Percentiles rank a stretch among this genome's conserved stretches.
Evolutionary conservation across 2,329 filamentous ascomycete species (phyloP).

Genomic region (Aspergillus piperis): DNA sequence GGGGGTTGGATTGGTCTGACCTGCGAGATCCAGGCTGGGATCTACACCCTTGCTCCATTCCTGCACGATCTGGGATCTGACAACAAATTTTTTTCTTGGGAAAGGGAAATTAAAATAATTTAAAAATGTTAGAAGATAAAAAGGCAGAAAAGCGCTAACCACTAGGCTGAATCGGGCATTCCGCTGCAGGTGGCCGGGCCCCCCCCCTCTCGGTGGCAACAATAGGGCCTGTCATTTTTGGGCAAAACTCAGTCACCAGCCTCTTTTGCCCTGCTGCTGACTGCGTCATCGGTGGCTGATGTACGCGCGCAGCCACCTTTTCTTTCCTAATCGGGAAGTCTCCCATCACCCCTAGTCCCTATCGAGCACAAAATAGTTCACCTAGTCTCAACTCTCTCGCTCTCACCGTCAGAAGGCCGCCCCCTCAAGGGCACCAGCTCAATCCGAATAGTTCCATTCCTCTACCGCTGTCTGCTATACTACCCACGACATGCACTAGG

Average conservation of each 20-base stretch:
- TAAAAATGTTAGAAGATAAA: neutral
- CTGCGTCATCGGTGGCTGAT: slow-evolving; percentile 10
- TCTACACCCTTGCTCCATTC: slow-evolving; percentile 9
- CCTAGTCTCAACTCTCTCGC: too few relatives aligned
- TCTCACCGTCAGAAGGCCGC: too few relatives aligned
- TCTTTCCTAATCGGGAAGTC: neutral
- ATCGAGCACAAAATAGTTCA: too few relatives aligned
- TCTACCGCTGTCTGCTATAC: too few relatives aligned
- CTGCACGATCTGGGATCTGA: slow-evolving; percentile 13
- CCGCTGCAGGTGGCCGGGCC: neutral
- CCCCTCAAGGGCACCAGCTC: too few relatives aligned
- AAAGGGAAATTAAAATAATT: neutral
- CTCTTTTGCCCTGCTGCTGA: neutral
- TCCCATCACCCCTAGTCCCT: neutral
- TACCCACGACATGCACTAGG: too few relatives aligned
- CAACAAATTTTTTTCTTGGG: neutral
- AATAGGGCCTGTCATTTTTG: slow-evolving; percentile 2
- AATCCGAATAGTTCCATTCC: too few relatives aligned
- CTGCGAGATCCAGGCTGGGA: slow-evolving; percentile 14
- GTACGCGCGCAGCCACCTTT: neutral
- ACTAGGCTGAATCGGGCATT: neutral
- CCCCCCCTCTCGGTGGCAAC: neutral
- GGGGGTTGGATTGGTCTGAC: neutral
- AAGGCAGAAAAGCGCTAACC: neutral
- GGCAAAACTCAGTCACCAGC: neutral